Evolutionary conservation across 108 stramenopile genomes (phyloP).

Genomic region (Conticribra guillardii): DNA sequence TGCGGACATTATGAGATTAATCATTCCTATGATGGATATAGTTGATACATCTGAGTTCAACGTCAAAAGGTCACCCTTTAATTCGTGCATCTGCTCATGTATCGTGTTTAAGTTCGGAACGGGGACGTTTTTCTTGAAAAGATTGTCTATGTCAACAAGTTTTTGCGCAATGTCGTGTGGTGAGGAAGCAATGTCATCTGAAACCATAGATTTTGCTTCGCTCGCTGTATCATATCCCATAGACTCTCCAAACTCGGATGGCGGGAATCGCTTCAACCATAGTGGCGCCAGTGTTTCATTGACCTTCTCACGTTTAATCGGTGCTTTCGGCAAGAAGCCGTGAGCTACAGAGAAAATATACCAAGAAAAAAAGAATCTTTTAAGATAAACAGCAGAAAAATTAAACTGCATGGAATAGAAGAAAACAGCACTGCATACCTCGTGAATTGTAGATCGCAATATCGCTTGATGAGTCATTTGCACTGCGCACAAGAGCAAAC

Average conservation of each 20-base stretch:
- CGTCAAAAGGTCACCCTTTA: conserved; percentile 28
- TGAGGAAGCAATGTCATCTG: conserved; percentile 9
- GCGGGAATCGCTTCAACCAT: conserved; percentile 29
- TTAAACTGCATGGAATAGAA: too few relatives aligned
- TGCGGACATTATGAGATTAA: conserved; percentile 14
- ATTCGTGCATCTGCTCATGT: conserved; percentile 20
- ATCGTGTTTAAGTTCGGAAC: conserved; percentile 1
- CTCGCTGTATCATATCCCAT: not conserved
- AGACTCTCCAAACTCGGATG: conserved; percentile 8
- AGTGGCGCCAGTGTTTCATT: conserved; percentile 40
- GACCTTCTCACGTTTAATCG: conserved; percentile 29
- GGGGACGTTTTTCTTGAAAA: conserved; percentile 3
- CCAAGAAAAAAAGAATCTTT: too few relatives aligned
- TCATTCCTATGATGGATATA: conserved; percentile 12
- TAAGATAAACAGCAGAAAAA: too few relatives aligned
- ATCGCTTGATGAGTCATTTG: conserved; percentile 55
- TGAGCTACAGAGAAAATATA: too few relatives aligned
- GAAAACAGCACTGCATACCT: conserved; percentile 49
- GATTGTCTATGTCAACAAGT: conserved; percentile 14
- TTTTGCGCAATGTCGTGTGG: conserved; percentile 7
- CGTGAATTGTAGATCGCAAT: conserved; percentile 41
- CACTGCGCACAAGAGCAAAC: conserved; percentile 52
- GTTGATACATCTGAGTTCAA: conserved; percentile 13
- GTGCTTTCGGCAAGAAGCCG: too few relatives aligned
- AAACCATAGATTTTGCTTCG: not conserved